These are phyloP conservation scores for Solanum virginianum DNA, from an alignment of 257 asterid species.

Conservation along the genomic window DNA sequence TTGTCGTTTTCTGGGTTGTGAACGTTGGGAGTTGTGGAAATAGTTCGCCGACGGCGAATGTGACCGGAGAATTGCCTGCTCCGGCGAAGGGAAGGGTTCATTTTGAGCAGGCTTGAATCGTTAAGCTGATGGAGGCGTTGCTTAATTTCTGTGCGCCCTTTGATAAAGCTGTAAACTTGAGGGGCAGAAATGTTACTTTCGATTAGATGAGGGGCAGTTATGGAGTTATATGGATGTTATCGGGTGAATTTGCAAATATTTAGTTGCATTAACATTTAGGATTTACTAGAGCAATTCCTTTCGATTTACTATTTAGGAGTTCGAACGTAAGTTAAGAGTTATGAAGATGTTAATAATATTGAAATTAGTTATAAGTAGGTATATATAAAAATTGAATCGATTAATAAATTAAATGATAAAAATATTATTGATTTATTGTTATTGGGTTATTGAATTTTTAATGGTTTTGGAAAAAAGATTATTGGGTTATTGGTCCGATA, in stretches of 20 bases:
- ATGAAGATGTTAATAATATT: too few relatives aligned
- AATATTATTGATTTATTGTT: too few relatives aligned
- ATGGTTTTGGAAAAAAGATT: too few relatives aligned
- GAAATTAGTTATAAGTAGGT: too few relatives aligned
- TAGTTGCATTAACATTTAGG: neutral
- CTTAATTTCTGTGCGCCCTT: neutral
- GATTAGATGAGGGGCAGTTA: neutral
- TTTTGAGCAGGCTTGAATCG: neutral
- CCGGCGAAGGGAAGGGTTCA: slow-evolving; percentile 9
- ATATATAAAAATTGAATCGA: too few relatives aligned
- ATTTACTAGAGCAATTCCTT: neutral
- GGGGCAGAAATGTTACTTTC: neutral
- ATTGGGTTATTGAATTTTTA: too few relatives aligned
- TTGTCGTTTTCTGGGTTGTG: slow-evolving; percentile 33
- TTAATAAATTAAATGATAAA: too few relatives aligned
- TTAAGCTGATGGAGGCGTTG: neutral
- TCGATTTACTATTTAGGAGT: too few relatives aligned
- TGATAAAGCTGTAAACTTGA: neutral
- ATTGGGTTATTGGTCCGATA: too few relatives aligned
- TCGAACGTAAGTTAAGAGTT: too few relatives aligned
- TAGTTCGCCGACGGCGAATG: neutral
- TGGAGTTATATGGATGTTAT: neutral
- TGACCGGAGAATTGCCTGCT: neutral
- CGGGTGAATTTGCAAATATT: neutral
- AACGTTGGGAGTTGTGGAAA: neutral